Evolutionary conservation across 495 filamentous ascomycete species (phyloP).

Genomic region (Antarctomyces pellizariae): DNA sequence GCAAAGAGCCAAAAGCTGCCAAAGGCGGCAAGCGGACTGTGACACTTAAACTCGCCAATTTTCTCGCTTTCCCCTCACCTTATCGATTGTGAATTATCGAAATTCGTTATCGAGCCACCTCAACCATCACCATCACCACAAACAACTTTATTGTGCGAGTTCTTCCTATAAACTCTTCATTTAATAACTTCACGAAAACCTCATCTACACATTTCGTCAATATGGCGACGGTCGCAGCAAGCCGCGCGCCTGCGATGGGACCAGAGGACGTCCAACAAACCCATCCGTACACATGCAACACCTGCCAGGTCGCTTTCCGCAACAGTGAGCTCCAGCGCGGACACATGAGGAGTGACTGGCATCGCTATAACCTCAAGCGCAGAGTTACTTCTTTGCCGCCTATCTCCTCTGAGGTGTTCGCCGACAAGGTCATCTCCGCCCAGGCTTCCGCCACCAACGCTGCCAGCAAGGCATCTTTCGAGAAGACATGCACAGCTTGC

Average conservation of each 20-base stretch:
- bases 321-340: slow-evolving; percentile 77
- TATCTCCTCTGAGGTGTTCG: slow-evolving; percentile 77
- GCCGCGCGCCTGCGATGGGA: slow-evolving; percentile 14
- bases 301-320: slow-evolving; percentile 89
- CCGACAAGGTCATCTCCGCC: slow-evolving; percentile 88
- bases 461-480: slow-evolving; percentile 72
- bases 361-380: slow-evolving; percentile 94
- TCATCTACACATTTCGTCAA: slow-evolving; percentile 4
- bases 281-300: slow-evolving; percentile 93
- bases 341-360: slow-evolving; percentile 97
- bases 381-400: slow-evolving; percentile 81
- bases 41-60: too few species aligned
- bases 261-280: slow-evolving; percentile 20
- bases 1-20: too few species aligned
- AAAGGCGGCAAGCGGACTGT: too few species aligned
- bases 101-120: too few species aligned
- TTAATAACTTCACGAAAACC: too few species aligned
- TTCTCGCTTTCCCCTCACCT: too few species aligned
- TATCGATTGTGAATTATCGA: slow-evolving; percentile 1
- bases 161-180: too few species aligned
- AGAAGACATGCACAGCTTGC: slow-evolving; percentile 61
- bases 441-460: slow-evolving; percentile 64
- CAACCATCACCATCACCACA: neutral
- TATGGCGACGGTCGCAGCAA: slow-evolving; percentile 31
- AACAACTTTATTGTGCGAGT: too few species aligned